Evolutionary conservation across 306 rosid genomes (phyloP).

Genomic region (Fagus crenata): DNA sequence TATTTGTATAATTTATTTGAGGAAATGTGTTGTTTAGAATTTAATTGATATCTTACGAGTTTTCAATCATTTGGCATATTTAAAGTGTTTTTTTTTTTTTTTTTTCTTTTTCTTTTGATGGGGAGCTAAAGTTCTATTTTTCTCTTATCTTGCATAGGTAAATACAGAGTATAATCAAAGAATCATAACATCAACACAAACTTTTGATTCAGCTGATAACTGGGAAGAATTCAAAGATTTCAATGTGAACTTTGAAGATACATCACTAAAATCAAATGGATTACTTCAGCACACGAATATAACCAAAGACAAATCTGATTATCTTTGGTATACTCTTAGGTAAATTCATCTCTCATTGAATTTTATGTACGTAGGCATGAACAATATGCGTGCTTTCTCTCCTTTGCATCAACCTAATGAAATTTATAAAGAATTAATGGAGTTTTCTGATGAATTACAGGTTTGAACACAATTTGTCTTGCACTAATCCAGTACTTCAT

Average conservation of each 20-base stretch:
- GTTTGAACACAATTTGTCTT: constrained; percentile 51
- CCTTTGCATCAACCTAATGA: not conserved
- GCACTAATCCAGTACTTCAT: constrained; percentile 46
- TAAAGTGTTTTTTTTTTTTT: no score
- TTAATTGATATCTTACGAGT: no score
- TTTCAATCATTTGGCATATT: no score
- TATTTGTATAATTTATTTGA: no score
- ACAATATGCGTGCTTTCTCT: not conserved
- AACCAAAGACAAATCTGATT: constrained; percentile 72
- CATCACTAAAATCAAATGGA: constrained; percentile 42
- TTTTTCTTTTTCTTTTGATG: no score
- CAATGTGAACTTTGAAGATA: constrained; percentile 44
- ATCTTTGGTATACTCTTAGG: constrained; percentile 73
- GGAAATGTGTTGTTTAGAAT: no score
- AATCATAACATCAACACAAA: constrained; percentile 30
- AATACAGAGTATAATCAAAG: constrained; percentile 40
- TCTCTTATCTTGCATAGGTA: constrained; percentile 31
- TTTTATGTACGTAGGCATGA: not conserved
- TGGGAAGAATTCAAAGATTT: constrained; percentile 59
- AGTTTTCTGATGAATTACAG: constrained; percentile 35
- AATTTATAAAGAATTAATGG: not conserved
- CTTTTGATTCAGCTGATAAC: constrained; percentile 43
- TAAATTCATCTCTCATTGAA: constrained; percentile 6
- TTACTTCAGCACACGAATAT: constrained; percentile 68
- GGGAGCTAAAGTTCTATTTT: not conserved